Percentiles rank a stretch among this genome's conserved stretches.
These are phyloP conservation scores for Sparassis latifolia DNA, from an alignment of 1,284 basidiomycete species.

Conservation along the genomic window DNA sequence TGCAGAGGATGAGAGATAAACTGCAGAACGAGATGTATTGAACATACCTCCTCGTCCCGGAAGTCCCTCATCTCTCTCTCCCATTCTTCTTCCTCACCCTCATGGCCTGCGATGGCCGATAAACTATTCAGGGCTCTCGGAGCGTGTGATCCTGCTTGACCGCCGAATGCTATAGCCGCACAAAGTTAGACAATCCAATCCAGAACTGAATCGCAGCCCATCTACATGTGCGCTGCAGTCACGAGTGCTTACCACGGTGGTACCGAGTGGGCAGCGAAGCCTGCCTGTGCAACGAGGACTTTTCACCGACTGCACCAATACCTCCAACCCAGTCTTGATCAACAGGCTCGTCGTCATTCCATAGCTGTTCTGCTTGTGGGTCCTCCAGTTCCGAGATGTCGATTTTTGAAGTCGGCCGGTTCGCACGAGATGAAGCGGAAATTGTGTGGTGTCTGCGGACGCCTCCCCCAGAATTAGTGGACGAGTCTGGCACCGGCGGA, in stretches of 20 bases:
- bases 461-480: constrained; percentile 24
- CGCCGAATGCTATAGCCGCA: constrained; percentile 35
- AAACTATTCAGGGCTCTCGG: constrained; percentile 76
- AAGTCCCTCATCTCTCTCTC: constrained; percentile 57
- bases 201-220: background rate
- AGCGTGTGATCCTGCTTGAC: constrained; percentile 52
- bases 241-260: constrained; percentile 53
- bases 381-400: constrained; percentile 59
- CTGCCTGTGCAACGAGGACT: constrained; percentile 69
- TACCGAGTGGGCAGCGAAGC: constrained; percentile 75
- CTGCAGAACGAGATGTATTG: constrained; percentile 28
- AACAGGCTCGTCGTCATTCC: constrained; percentile 72
- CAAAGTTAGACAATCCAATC: background rate
- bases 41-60: constrained; percentile 58
- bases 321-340: constrained; percentile 74
- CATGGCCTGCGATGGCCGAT: constrained; percentile 74
- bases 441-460: constrained; percentile 79
- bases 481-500: constrained; percentile 22
- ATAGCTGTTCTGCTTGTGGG: constrained; percentile 50
- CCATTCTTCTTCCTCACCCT: constrained; percentile 82
- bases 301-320: constrained; percentile 76
- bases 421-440: constrained; percentile 63
- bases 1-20: constrained; percentile 2
- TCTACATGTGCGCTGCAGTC: background rate
- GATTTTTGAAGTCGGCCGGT: constrained; percentile 53